Evolutionary conservation across 495 filamentous ascomycete species (phyloP), one percentile per base, ranked within the genome.

Genomic region (Annulohypoxylon bovei): DNA sequence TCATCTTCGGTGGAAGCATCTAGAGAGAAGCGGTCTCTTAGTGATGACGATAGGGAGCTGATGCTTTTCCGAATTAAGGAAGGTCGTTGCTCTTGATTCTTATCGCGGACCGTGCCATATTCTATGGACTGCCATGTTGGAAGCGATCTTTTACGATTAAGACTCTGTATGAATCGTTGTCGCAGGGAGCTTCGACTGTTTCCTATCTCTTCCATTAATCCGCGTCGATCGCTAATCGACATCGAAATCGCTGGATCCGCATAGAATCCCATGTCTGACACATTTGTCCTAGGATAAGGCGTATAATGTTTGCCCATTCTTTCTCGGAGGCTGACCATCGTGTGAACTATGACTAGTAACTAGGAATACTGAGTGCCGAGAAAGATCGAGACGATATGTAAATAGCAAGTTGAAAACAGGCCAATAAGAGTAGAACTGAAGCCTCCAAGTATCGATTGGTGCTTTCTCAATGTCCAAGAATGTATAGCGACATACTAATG

Each of bases 31-130:
- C 64, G 54, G 37, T 39, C 39, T 56, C 54, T 63, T 27, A 72
- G 4, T 8, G 69, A 72, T 6, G 63, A 71, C 8, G 68, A 71
- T 14, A 72, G 8, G 6, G 53, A 64, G 23, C 60, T 67, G 37
- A 72, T 59, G 54, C 69, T 62, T 23, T 67, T 72, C 16, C 64
- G 69, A 28, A 68, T 52, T 3, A 49, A 23, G 22, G 58, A 52
- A 14, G 30, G 33, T 6, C 27, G 50, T 23, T 52, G 20, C 25
- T 64, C 46, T n/a, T 39, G 57, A 35, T 6, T 8, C 0, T 46
- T 27, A 11, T 16, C 25, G 23, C 4, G 11, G 1, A 6, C 11
- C 11, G n/a, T 22, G 28, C 4, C 25, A 6, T 20, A 28, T 6
- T 55, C 39, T 4, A 35, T n/a, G 8, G 30, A 42, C 30, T 50